phyloP scores from a whole-genome alignment of 1,284 basidiomycete genomes.

The Cerioporus squamosus region DNA sequence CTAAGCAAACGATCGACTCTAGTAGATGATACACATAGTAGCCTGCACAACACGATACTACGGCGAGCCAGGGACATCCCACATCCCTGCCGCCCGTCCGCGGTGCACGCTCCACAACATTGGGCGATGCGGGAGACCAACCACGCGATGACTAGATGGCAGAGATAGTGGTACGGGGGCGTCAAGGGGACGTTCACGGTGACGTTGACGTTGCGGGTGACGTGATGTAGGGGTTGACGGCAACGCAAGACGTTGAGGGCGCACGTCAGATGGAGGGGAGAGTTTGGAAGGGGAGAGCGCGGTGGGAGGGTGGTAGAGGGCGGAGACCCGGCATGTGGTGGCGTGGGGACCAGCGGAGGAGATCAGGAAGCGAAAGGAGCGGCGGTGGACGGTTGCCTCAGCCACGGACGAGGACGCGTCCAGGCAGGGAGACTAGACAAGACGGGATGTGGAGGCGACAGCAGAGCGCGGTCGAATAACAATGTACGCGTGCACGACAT shows the following conservation, averaged over 20 bases:
- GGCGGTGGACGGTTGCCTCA: slow-evolving; percentile 9
- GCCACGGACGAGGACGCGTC: slow-evolving; percentile 5
- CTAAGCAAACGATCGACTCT: slow-evolving; percentile 30
- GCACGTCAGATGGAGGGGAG: not conserved
- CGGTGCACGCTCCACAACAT: slow-evolving; percentile 12
- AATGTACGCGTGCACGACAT: slow-evolving; percentile 26
- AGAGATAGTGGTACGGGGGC: slow-evolving; percentile 15
- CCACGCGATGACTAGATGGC: slow-evolving; percentile 13
- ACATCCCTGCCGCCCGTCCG: slow-evolving; percentile 20
- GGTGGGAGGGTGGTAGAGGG: not conserved
- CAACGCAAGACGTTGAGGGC: too few species aligned
- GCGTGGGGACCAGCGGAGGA: slow-evolving; percentile 5
- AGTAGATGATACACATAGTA: slow-evolving; percentile 34
- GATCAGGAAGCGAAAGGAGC: slow-evolving; percentile 15
- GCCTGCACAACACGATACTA: slow-evolving; percentile 26
- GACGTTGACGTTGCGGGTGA: not conserved
- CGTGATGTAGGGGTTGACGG: too few species aligned
- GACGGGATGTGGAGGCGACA: slow-evolving; percentile 2
- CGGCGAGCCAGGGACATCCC: slow-evolving; percentile 3
- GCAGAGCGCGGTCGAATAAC: slow-evolving; percentile 15
- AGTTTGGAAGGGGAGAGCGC: not conserved
- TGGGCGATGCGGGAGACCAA: slow-evolving; percentile 7
- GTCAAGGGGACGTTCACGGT: not conserved
- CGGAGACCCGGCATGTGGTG: slow-evolving; percentile 1
- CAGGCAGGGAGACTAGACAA: not conserved